Base-by-base conservation (phyloP, 2,329 filamentous ascomycete species). In the Stachybotrys chartarum region DNA sequence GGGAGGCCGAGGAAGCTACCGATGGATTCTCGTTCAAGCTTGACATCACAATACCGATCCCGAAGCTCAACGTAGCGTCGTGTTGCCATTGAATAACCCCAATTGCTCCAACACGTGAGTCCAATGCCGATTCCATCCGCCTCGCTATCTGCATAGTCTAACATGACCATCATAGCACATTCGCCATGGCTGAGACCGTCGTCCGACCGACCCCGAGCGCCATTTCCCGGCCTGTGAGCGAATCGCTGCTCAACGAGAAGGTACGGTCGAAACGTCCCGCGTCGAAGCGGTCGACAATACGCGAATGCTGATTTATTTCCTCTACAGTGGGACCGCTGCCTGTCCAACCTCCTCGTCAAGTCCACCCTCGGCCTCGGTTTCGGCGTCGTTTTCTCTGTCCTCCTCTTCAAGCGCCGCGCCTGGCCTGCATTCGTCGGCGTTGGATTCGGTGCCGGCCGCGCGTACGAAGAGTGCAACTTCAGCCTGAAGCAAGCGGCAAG, bases 161-260 rank as follows among this genome's bases (percentile, higher is more conserved):
- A 64, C 55, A 52, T 55, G 58, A 55, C n/a, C 44, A 32, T 30
- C 12, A 7, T 51, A 58, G 57, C 57, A 57, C 50, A 17, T 32
- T 56, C 68, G 75, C 64, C 67, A 84, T 84, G 82, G 72, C 81
- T 65, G 79, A 82, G 66, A 77, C 77, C 79, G 64, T 67, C 58
- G 60, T 64, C 60, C 65, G 67, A 70, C 75, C 82, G 67, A 74
- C 81, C 61, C 80, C 85, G 66, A 80, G 82, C 72, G 80, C 84
- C 61, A 81, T 88, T 71, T 82, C 87, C 73, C 85, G 90, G 75
- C 93, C 94, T 61, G 88, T 97, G 77, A 97, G 93, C 81, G 94
- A 99, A 81, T 90, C 93, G 70, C 85, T 99, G 68, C 84, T 99
- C 70, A 97, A 97, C 77, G 94, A 99, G 79, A 99, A 99, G 91